A percentile compares a stretch with the other conserved stretches of the same genome.
phyloP scores from a whole-genome alignment of 192 early-diverging fungal species.

The Mortierella hygrophila region DNA sequence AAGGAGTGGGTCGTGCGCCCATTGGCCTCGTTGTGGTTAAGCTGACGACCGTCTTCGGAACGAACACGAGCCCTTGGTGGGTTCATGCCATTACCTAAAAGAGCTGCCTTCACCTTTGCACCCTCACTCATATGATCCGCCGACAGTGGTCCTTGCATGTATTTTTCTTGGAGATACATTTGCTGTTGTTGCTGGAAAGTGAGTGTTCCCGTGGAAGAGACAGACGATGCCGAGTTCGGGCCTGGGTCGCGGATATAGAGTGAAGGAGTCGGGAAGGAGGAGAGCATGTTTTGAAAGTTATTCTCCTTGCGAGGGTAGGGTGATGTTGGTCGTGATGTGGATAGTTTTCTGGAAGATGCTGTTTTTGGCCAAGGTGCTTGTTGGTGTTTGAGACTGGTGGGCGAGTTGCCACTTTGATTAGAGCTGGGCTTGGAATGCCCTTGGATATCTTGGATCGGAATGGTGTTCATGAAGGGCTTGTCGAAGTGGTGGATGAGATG shows the following conservation, averaged over 20 bases:
- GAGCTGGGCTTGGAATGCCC: neutral
- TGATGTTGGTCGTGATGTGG: conserved; percentile 31
- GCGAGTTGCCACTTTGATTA: conserved; percentile 10
- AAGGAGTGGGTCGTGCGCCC: conserved; percentile 1
- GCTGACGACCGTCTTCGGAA: conserved; percentile 28
- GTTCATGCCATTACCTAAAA: conserved; percentile 15
- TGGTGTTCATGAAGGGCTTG: conserved; percentile 34
- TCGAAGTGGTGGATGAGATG: neutral
- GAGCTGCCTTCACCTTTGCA: conserved; percentile 31
- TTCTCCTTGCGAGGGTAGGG: conserved; percentile 49
- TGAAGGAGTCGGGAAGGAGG: conserved; percentile 37
- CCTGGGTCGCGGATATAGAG: conserved; percentile 46
- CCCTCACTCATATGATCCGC: conserved; percentile 34
- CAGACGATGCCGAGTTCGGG: conserved; percentile 9
- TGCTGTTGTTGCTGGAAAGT: conserved; percentile 35
- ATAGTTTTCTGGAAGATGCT: conserved; percentile 30
- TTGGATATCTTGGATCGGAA: conserved; percentile 23
- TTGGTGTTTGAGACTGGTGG: conserved; percentile 36
- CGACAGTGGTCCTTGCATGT: conserved; percentile 34
- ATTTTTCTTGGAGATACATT: conserved; percentile 20
- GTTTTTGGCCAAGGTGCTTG: conserved; percentile 48
- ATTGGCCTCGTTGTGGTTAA: neutral
- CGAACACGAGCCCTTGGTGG: conserved; percentile 18
- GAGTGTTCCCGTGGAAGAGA: conserved; percentile 4
- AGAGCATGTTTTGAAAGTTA: conserved; percentile 41